Evolutionary conservation across 192 early-diverging fungal species (phyloP), one percentile per base, ranked within the genome.

Genomic region (Geosiphon pyriformis): DNA sequence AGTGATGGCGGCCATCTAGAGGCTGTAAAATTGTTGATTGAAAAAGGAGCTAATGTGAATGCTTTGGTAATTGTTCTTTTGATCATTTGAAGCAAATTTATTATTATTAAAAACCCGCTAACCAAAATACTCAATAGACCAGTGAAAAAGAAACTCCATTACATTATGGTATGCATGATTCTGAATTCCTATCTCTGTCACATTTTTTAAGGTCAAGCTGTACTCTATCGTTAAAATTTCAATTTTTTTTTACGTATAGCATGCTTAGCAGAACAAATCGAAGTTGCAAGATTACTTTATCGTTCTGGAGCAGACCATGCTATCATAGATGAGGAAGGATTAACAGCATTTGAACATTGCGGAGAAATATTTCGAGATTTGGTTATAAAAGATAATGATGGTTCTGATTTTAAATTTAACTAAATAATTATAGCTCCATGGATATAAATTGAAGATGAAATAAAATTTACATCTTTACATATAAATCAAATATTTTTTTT

Each of bases 1-100:
- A 72, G 79, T 26, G 83, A 85, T 65, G 49, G 81, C 17, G 83
- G 83, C 1, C 51, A 81, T 52, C 10, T 78, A 4, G 73, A 79
- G 6, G 69, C 75, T 47, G 76, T 78, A 15, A 70, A 72, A 27
- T n/a, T 72, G 0, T 61, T 85, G 2, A 70, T 83, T 15, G 70
- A 72, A 69, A 51, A 20, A 4, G 42, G 71, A 10, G 69, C 59
- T 0, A 61, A 77, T 29, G 68, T 77, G 11, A 76, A 80, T 61
- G 70, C 61, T 20, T 57, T 72, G 70, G 75, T 66, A 57, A 50
- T 27, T 20, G 31, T 51, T 6, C 32, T 64, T 25, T 29, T 26
- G 8, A 4, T 46, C 22, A 26, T 29, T 25, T 30, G 15, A 17
- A 51, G 25, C 34, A 7, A 4, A 3, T 53, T 49, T 50, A 27